phyloP scores from a whole-genome alignment of 2,329 filamentous ascomycete genomes.

The Exophiala phaeomuriformis region DNA sequence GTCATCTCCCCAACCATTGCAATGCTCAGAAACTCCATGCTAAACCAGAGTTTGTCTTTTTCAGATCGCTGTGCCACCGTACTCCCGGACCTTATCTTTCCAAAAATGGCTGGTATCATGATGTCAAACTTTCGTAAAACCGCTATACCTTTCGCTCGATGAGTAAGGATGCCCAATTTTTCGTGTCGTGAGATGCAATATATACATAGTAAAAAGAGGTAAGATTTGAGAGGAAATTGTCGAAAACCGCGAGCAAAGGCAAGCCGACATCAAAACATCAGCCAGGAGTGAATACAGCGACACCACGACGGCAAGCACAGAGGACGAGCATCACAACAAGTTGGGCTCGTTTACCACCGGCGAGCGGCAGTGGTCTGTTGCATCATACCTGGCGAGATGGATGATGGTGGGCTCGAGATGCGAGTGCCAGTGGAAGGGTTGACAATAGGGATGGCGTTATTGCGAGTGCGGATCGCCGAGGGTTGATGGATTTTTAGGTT shows the following conservation, averaged over 20 bases:
- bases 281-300: constrained; percentile 21
- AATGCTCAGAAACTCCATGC: constrained; percentile 27
- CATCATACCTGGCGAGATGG: constrained; percentile 58
- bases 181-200: constrained; percentile 21
- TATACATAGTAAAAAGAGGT: constrained; percentile 18
- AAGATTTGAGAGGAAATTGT: constrained; percentile 5
- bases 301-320: constrained; percentile 22
- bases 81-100: constrained; percentile 19
- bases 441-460: constrained; percentile 96
- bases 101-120: constrained; percentile 27
- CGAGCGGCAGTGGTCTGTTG: constrained; percentile 44
- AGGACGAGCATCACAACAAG: constrained; percentile 17
- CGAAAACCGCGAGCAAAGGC: constrained; percentile 16
- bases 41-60: constrained; percentile 19
- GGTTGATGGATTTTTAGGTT: constrained; percentile 86
- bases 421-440: constrained; percentile 86
- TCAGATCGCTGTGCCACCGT: constrained; percentile 25
- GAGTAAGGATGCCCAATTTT: constrained; percentile 14
- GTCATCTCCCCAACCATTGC: constrained; percentile 17
- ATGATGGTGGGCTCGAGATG: constrained; percentile 79
- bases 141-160: constrained; percentile 26
- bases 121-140: constrained; percentile 26
- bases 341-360: constrained; percentile 30
- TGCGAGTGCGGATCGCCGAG: constrained; percentile 63
- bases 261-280: constrained; percentile 26